These are phyloP conservation scores for Fusarium compactum DNA, from an alignment of 2,329 filamentous ascomycete species.

Conservation along the genomic window DNA sequence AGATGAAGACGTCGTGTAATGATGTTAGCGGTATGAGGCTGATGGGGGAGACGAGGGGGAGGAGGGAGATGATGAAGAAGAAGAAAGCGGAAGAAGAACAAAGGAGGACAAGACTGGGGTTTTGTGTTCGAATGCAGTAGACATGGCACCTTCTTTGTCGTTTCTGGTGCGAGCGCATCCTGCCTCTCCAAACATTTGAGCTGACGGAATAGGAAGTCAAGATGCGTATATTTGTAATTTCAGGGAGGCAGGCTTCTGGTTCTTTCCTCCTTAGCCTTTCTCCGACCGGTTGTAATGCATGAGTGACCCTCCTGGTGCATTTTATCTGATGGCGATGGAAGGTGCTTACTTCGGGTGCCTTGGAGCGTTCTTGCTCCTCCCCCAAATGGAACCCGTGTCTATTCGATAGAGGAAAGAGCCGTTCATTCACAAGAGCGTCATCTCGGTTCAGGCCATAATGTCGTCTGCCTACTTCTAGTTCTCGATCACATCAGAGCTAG, in stretches of 20 bases:
- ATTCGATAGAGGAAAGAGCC: background rate
- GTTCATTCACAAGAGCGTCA: background rate
- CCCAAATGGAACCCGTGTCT: background rate
- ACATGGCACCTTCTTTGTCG: background rate
- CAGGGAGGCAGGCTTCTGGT: background rate
- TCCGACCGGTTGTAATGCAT: background rate
- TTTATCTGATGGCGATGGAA: background rate
- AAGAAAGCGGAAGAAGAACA: background rate
- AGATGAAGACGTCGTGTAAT: background rate
- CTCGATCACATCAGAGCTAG: background rate
- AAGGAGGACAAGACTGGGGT: background rate
- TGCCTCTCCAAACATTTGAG: background rate
- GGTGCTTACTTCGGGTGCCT: background rate
- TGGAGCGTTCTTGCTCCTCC: background rate
- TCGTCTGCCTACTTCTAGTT: background rate
- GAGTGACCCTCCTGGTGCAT: background rate
- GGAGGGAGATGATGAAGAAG: background rate
- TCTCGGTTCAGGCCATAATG: background rate
- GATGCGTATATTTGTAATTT: background rate
- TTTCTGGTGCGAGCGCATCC: background rate
- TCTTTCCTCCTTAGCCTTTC: background rate
- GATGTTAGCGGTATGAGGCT: background rate
- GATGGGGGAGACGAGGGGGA: background rate
- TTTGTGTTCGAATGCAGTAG: background rate
- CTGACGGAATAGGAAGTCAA: background rate